Base-by-base conservation (phyloP, 1,284 basidiomycete species). In the Microstroma glucosiphilum region DNA sequence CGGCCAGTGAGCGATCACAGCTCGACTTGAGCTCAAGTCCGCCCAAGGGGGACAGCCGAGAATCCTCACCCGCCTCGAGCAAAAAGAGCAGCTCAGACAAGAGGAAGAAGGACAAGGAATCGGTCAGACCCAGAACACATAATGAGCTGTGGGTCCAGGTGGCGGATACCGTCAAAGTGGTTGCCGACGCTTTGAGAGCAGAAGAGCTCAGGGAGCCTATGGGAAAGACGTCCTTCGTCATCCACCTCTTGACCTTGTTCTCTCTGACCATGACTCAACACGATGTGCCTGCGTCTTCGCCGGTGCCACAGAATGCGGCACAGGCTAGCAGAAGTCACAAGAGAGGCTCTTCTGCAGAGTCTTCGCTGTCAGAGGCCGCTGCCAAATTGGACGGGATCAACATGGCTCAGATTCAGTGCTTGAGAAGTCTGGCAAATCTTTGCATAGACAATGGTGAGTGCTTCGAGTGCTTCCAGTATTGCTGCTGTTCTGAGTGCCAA, bases 361-460 rank as follows among this genome's bases (percentile, higher is more conserved):
- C 51, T 13, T 19, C 51, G 6, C 19, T 54, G 6, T 26, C 21
- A 13, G 51, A 21, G 25, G 25, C 26, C 17, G n/a, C 51, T 15
- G 21, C n/a, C 13, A 19, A 25, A 7, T 6, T 54, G 21, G 26
- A 54, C 7, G 51, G 51, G 13, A 25, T 26, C 13, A 25, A 15
- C n/a, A 54, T 54, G 19, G 72, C 70, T 4, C 65, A 71, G 25
- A 68, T 66, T 40, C 67, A 72, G 51, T 60, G 69, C 62, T 63
- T 73, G 48, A 59, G 73, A 23, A 64, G 69, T 6, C 60, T 76
- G 17, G 73, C 70, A 40, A 76, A 76, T 30, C 62, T 76, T 0
- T 73, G 72, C 61, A 74, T 76, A 49, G 73, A 76, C 48, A 63
- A 70, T 53, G 30, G 30, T 37, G 30, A 4, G 30, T 37, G 30